Base-by-base conservation (phyloP, 768 basidiomycete species). In the Heimioporus sp. region DNA sequence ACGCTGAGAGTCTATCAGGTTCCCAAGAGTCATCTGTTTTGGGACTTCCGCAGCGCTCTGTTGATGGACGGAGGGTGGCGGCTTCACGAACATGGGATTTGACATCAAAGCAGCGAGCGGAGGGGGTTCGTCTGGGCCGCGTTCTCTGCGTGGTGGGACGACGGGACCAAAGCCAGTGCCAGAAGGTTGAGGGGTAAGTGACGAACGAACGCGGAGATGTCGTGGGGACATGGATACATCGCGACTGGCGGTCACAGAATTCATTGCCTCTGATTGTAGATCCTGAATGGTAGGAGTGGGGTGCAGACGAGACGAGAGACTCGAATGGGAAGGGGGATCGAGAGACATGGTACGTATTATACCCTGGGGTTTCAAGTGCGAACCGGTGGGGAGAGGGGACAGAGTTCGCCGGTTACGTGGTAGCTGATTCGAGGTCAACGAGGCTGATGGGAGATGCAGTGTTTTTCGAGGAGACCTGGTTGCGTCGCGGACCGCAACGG, bases 41-140 rank as follows among this genome's bases (percentile, higher is more conserved):
- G 64, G 64, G 46, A 59, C 51, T 28, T 65, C 69, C 16, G 56
- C 49, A 28, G 47, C 28, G 19, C 32, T 44, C 13, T 56, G 53
- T 38, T 61, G 69, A 48, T 61, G 70, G 39, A 49, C 38, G 67
- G 57, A 30, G 24, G 65, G 63, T 5, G 87, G 86, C 0, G 82
- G 78, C 57, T 79, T 86, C 13, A 91, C 78, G 61, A 90, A 90
- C 50, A 79, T 74, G 19, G 88, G 88, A 60, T 86, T 84, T 28
- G 80, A 77, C 53, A 77, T 74, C 37, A 91, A 77, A 47, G 79
- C 56, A 28, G 77, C 76, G 30, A 90, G 67, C 6, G 86, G 77
- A 24, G 89, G 89, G 7, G 89, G 89, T 56, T 89, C 87, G 19
- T 86, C 85, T 32, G 70, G 65, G 55, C 85, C 80, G 58, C 83